Evolutionary conservation across 257 asterid species (phyloP).

Genomic region (Penstemon newberryi): DNA sequence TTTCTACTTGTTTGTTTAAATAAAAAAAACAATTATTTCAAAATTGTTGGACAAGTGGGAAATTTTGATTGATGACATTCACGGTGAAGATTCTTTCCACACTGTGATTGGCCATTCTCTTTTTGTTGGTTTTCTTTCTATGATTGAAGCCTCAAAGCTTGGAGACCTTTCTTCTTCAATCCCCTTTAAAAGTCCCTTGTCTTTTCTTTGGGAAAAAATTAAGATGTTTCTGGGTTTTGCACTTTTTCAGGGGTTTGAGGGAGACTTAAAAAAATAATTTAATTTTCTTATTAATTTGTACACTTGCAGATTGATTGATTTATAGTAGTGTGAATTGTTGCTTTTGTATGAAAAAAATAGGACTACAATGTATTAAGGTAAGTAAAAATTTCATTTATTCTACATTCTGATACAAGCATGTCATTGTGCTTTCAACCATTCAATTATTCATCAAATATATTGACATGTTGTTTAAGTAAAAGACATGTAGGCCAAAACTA

Average conservation of each 20-base stretch:
- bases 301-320: too few relatives aligned
- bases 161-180: slow-evolving; percentile 23
- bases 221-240: slow-evolving; percentile 7
- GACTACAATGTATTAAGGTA: background rate
- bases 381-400: background rate
- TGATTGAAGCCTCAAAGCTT: slow-evolving; percentile 26
- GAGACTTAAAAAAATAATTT: slow-evolving; percentile 2
- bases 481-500: slow-evolving; percentile 34
- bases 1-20: slow-evolving; percentile 30
- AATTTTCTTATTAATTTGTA: background rate
- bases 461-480: slow-evolving; percentile 35
- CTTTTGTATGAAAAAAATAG: background rate
- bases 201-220: background rate
- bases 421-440: slow-evolving; percentile 44
- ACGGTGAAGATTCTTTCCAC: slow-evolving; percentile 39
- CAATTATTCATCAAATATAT: slow-evolving; percentile 19
- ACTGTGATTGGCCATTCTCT: slow-evolving; percentile 17
- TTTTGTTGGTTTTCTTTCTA: slow-evolving; percentile 25
- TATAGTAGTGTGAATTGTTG: background rate
- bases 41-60: slow-evolving; percentile 9
- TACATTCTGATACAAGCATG: slow-evolving; percentile 41
- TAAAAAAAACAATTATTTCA: slow-evolving; percentile 19
- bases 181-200: slow-evolving; percentile 10
- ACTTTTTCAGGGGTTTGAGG: slow-evolving; percentile 20
- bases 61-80: slow-evolving; percentile 25